A percentile compares a stretch with the other conserved stretches of the same genome.
Evolutionary conservation across 2,329 filamentous ascomycete genomes (phyloP).

Genomic region (Diaporthe citri): DNA sequence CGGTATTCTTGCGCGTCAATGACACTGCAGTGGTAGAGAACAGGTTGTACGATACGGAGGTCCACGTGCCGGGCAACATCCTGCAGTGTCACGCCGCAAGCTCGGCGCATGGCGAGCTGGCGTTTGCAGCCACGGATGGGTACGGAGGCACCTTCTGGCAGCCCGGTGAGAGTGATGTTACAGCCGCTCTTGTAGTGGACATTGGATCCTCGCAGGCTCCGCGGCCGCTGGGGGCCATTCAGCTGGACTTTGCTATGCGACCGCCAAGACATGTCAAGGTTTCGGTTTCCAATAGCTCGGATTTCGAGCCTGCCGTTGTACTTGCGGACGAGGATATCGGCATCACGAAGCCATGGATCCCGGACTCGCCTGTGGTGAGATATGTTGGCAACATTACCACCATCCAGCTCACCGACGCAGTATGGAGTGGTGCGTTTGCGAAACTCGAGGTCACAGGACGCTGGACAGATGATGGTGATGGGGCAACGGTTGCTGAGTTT

Average conservation of each 20-base stretch:
- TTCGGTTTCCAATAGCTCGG: slow-evolving; percentile 36
- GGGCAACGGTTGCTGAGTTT: slow-evolving; percentile 35
- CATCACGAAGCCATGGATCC: slow-evolving; percentile 42
- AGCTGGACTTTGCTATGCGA: slow-evolving; percentile 39
- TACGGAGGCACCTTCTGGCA: slow-evolving; percentile 75
- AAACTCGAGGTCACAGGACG: slow-evolving; percentile 33
- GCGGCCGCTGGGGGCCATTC: slow-evolving; percentile 26
- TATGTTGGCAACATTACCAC: slow-evolving; percentile 35
- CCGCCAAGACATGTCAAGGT: slow-evolving; percentile 40
- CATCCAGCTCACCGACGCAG: slow-evolving; percentile 1
- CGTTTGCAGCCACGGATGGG: slow-evolving; percentile 73
- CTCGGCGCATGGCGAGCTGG: slow-evolving; percentile 71
- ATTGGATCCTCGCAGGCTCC: slow-evolving; percentile 25
- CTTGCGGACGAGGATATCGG: slow-evolving; percentile 39
- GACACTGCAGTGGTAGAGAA: slow-evolving; percentile 66
- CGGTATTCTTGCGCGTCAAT: slow-evolving; percentile 57
- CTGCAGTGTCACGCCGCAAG: slow-evolving; percentile 68
- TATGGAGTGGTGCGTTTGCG: slow-evolving; percentile 36
- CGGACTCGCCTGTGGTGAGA: slow-evolving; percentile 33
- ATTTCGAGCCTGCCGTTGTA: slow-evolving; percentile 36
- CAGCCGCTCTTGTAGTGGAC: slow-evolving; percentile 71
- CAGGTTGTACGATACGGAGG: slow-evolving; percentile 63
- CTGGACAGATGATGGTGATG: slow-evolving; percentile 29
- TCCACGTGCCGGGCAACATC: slow-evolving; percentile 65
- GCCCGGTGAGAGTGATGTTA: slow-evolving; percentile 61